These are phyloP conservation scores for Urostyla sp. DNA, from an alignment of 73 alveolate genomes.

Conservation along the genomic window DNA sequence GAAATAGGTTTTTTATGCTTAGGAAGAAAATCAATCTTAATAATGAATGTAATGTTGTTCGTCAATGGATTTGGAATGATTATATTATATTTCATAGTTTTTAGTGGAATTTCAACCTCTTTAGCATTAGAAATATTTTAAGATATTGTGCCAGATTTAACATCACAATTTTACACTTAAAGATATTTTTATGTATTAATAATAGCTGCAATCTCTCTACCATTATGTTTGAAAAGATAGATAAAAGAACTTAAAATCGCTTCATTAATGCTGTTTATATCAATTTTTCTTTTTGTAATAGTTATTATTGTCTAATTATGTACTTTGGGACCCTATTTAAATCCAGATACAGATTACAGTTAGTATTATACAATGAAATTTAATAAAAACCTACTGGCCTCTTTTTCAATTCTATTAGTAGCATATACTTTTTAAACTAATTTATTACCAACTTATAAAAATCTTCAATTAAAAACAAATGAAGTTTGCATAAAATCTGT, in stretches of 20 bases:
- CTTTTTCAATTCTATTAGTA: constrained; percentile 26
- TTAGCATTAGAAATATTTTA: neutral
- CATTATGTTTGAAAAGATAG: constrained; percentile 58
- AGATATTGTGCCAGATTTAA: neutral
- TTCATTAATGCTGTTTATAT: constrained; percentile 38
- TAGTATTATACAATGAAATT: constrained; percentile 7
- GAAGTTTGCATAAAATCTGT: constrained; percentile 16
- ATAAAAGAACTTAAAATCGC: constrained; percentile 66
- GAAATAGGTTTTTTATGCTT: constrained; percentile 67
- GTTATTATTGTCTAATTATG: constrained; percentile 1
- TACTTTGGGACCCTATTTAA: constrained; percentile 13
- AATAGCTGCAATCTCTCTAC: constrained; percentile 11
- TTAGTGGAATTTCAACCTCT: constrained; percentile 37
- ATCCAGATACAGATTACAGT: neutral
- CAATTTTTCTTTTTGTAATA: constrained; percentile 50
- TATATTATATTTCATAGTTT: constrained; percentile 35
- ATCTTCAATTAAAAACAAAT: neutral
- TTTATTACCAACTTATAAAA: constrained; percentile 57
- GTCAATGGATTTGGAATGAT: constrained; percentile 30
- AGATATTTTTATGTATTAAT: constrained; percentile 23
- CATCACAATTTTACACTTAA: constrained; percentile 15
- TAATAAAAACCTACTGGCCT: constrained; percentile 20
- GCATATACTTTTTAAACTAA: constrained; percentile 63
- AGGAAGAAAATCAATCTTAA: constrained; percentile 65
- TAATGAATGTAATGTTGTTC: constrained; percentile 42